Evolutionary conservation across 352 stramenopile species (phyloP), one percentile per base, ranked within the genome.

Genomic region (Thraustochytrium sp.): DNA sequence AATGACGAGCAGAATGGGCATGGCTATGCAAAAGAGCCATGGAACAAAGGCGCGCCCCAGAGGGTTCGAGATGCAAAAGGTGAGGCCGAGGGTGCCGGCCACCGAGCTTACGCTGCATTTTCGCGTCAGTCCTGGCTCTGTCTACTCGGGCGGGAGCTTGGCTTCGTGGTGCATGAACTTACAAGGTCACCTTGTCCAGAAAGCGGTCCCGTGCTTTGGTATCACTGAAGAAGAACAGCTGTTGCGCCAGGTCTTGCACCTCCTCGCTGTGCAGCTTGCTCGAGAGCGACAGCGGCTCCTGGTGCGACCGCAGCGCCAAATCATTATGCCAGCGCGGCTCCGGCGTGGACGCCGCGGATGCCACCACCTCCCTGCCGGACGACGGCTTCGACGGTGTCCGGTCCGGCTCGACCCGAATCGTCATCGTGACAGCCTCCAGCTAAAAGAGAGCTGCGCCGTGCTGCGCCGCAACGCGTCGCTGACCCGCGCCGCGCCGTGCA

Each of bases 1-100:
- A 54, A 83, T 55, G 11, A 83, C 0, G 8, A 83, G 23, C 11
- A 82, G 74, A 2, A 82, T 23, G 11, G 59, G 59, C 59, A 72
- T 72, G 59, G 23, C 16, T 11, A 72, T 72, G 34, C 34, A 72
- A 40, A 72, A 72, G 4, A 72, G 4, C 16, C 26, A 72, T 11
- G 59, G 59, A 42, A 72, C 16, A 72, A 23, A 11, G 13, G 59
- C 59, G 0, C 59, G 59, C 26, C 59, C 59, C 13, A 5, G 5
- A 8, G 16, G 23, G n/a, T 72, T 72, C n/a, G 59, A 72, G 23
- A 72, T 46, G 2, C 59, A 72, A 72, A 72, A 72, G n/a, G 59
- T 72, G 4, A 72, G 21, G 4, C 23, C 59, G 13, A 72, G 59
- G 0, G 59, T 72, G 0, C 34, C 59, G 38, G 38, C 37, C 21